These are phyloP conservation scores for Pleurotus cornucopiae DNA, from an alignment of 768 basidiomycete species.

Conservation along the genomic window DNA sequence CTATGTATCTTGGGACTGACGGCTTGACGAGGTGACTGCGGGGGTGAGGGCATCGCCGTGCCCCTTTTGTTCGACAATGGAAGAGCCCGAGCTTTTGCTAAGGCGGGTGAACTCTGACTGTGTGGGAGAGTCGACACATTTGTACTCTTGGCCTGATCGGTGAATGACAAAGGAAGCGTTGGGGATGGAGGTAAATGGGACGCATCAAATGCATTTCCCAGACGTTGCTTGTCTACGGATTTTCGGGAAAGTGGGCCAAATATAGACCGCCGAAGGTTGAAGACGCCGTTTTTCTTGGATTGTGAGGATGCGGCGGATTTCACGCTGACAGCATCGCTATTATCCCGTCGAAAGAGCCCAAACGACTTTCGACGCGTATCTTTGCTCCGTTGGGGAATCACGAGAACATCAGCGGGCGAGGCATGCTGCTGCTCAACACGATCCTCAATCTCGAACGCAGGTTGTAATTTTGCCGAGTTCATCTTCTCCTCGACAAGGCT, in stretches of 20 bases:
- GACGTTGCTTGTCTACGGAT: constrained; percentile 18
- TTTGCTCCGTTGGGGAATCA: background rate
- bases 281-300: constrained; percentile 16
- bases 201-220: constrained; percentile 20
- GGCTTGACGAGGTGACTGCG: constrained; percentile 28
- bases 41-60: constrained; percentile 3
- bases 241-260: constrained; percentile 28
- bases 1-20: constrained; percentile 59
- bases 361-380: constrained; percentile 3
- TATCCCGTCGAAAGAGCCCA: background rate
- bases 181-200: constrained; percentile 37
- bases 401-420: background rate
- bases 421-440: background rate
- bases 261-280: constrained; percentile 43
- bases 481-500: constrained; percentile 10
- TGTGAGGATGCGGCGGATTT: background rate
- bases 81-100: background rate
- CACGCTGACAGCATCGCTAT: background rate
- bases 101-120: background rate
- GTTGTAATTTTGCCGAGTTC: background rate
- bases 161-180: constrained; percentile 17
- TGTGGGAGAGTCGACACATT: background rate
- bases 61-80: background rate
- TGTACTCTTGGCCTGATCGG: background rate
- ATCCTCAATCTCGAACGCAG: background rate